Conservation (phyloP, 2,329 filamentous ascomycete genomes). For the Pestalotiopsis sp. region DNA sequence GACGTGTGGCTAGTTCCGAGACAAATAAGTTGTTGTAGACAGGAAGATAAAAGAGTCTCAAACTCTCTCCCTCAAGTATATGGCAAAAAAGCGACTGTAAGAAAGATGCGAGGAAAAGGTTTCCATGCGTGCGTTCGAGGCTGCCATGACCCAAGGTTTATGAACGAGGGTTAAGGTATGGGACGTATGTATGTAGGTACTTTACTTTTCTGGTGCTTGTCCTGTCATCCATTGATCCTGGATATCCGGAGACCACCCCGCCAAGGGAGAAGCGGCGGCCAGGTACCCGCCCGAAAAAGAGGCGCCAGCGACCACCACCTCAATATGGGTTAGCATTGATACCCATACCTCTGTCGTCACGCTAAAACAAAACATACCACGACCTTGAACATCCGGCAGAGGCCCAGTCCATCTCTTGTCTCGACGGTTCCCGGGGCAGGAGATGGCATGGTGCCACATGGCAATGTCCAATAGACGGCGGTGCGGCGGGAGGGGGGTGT, state of each 20-base stretch:
- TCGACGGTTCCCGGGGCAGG: neutral
- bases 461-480: neutral
- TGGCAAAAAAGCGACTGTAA: neutral
- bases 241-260: neutral
- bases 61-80: neutral
- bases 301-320: neutral
- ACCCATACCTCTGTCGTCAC: neutral
- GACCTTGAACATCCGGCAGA: neutral
- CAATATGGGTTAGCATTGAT: neutral
- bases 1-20: neutral
- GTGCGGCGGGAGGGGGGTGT: neutral
- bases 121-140: neutral
- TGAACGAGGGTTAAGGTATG: neutral
- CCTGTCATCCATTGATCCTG: neutral
- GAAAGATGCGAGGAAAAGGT: neutral
- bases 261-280: neutral
- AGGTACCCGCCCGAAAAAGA: constrained; percentile 1
- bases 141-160: neutral
- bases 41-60: neutral
- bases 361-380: neutral
- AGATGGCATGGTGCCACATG: constrained; percentile 10
- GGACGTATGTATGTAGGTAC: neutral
- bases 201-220: neutral
- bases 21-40: neutral
- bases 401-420: neutral